These are phyloP conservation scores for Hordeum vulgare DNA, from an alignment of 176 grass and related monocot genomes.

Conservation along the genomic window MorexV3_pseudomolecules_assembly NC_058518.1:5068441-5068940, in stretches of 20 bases:
- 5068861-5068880: too few relatives aligned
- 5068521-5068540: not conserved
- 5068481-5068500: not conserved
- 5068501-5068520: conserved; percentile 3
- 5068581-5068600: conserved; percentile 2
- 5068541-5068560: conserved; percentile 27
- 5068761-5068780: conserved; percentile 11
- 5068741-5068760: conserved; percentile 23
- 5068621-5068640: conserved; percentile 32
- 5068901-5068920: conserved; percentile 18
- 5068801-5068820: not conserved
- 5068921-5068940: not conserved
- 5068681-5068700: not conserved
- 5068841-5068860: not conserved
- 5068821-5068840: not conserved
- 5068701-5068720: conserved; percentile 22
- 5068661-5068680: not conserved
- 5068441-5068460: conserved; percentile 32
- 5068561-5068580: conserved; percentile 20
- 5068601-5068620: conserved; percentile 24
- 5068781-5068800: conserved; percentile 4
- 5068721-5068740: conserved; percentile 13
- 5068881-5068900: not conserved
- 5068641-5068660: conserved; percentile 19
- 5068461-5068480: not conserved